Base-by-base conservation (phyloP, 2,329 filamentous ascomycete genomes). In the Fusarium lateritium region DNA sequence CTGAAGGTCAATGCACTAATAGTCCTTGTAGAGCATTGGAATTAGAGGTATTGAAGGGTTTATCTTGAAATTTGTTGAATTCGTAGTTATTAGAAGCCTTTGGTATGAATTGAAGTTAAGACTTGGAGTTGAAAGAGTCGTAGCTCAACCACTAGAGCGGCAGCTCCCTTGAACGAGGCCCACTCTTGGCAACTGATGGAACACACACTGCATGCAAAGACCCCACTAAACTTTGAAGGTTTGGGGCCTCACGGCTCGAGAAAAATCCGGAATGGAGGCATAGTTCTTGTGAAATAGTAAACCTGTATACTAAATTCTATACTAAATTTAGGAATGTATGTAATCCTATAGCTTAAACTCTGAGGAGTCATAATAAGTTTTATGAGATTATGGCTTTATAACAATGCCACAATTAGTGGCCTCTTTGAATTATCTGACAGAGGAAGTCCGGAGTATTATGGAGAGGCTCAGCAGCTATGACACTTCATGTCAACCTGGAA, bases 111-210 rank as follows among this genome's bases (percentile, higher is more conserved):
- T 60, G 49, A 38, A 36, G 53, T 43, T 53, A 40, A 50, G 43
- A 46, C 45, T 55, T 61, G 34, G 43, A 34, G 56, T 43, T 59
- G 59, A 51, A 57, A 42, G 64, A 63, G 64, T 34, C 67, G 33
- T 7, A 54, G 51, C 11, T 45, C 21, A 47, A n/a, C 28, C 50
- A 51, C 50, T 34, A 54, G 33, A 52, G 67, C 62, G 31, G 57
- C 10, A 53, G 45, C 34, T 67, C 62, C 57, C 56, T 59, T 43
- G 22, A 15, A 13, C 5, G 17, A 14, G 62, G 28, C 15, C 67
- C 67, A 70, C 67, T 19, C 19, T 19, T 26, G 15, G 24, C 34
- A 42, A 21, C 31, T n/a, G 14, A 19, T 19, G 19, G 19, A 19
- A 19, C 19, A 19, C 19, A 43, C 54, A 50, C 44, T 22, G 55